phyloP scores from a whole-genome alignment of 768 basidiomycete genomes.

The Tylopilus plumbeoviolaceoides region DNA sequence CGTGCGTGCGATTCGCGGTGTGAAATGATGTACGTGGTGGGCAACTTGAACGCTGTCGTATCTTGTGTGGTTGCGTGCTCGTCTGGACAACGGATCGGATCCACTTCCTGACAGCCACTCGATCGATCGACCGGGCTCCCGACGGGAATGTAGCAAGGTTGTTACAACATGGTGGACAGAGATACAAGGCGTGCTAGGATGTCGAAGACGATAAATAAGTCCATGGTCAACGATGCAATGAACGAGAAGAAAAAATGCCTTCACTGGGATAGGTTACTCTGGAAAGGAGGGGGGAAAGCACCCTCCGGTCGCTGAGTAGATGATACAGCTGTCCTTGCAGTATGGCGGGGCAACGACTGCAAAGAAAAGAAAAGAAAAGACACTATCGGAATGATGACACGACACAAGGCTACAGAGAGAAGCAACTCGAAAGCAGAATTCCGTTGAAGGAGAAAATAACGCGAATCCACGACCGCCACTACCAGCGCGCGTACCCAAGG shows the following conservation, averaged over 20 bases:
- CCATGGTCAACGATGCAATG: conserved; percentile 18
- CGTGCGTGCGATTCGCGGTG: too few species aligned
- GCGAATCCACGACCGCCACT: conserved; percentile 12
- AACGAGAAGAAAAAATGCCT: background rate
- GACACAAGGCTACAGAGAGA: background rate
- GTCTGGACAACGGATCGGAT: too few species aligned
- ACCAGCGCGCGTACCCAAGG: conserved; percentile 17
- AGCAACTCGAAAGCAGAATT: background rate
- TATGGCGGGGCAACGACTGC: background rate
- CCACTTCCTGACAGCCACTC: too few species aligned
- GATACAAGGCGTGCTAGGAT: background rate
- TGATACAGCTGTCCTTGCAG: conserved; percentile 6
- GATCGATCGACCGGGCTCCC: background rate
- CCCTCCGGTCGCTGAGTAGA: background rate
- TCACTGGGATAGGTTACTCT: conserved; percentile 1
- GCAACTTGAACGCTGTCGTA: too few species aligned
- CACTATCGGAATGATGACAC: background rate
- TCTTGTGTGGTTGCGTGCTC: too few species aligned
- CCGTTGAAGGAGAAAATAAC: background rate
- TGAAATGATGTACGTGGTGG: too few species aligned
- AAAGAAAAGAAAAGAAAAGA: background rate
- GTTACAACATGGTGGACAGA: background rate
- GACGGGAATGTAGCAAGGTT: background rate
- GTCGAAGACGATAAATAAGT: conserved; percentile 13
- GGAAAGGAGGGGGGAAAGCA: background rate